A percentile compares a stretch with the other conserved stretches of the same genome.
Conservation (phyloP, 225 moss, liverwort and hornwort genomes). For the Straminergon stramineum region DNA sequence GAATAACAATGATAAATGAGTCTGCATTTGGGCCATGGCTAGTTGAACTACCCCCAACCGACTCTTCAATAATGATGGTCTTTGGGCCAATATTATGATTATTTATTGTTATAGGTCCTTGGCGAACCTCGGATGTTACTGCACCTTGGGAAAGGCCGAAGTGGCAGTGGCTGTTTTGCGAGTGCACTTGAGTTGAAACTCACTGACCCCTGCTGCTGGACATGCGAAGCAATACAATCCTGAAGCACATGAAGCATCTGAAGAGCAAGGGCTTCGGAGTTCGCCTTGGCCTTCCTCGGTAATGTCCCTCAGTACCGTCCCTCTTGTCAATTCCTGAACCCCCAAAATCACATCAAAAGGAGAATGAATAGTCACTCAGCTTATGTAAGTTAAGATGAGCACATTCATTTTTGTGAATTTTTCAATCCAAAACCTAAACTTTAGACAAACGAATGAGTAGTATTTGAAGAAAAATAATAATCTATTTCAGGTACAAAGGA, state of each 20-base stretch:
- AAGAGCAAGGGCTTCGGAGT: conserved; percentile 7
- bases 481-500: not conserved
- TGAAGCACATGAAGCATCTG: conserved; percentile 10
- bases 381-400: not conserved
- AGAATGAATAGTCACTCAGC: not conserved
- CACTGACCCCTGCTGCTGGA: conserved; percentile 11
- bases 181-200: conserved; percentile 12
- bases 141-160: conserved; percentile 35
- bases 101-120: not conserved
- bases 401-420: not conserved
- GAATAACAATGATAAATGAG: no score
- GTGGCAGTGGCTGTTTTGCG: conserved; percentile 25
- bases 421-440: not conserved
- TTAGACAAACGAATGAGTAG: not conserved
- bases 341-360: not conserved
- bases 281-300: not conserved
- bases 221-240: conserved; percentile 36
- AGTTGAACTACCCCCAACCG: not conserved
- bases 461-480: not conserved
- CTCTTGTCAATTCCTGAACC: not conserved
- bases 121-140: not conserved
- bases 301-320: not conserved
- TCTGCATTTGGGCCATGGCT: no score
- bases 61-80: not conserved
- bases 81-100: not conserved